Base-by-base conservation (phyloP, 2,329 filamentous ascomycete species). In the Calonectria multiphialidica region DNA sequence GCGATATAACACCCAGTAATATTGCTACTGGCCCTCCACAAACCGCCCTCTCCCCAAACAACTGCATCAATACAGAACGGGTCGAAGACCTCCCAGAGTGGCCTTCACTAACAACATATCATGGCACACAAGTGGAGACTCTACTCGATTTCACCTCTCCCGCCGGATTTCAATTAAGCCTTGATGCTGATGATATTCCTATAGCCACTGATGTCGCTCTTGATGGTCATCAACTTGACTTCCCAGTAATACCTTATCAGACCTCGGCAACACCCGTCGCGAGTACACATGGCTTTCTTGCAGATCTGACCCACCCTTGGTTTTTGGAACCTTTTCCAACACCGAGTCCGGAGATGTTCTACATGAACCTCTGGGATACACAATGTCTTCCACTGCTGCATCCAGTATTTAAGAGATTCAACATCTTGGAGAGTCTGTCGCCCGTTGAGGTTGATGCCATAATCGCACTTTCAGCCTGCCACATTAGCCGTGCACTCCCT, bases 331-430 rank as follows among this genome's bases (percentile, higher is more conserved):
- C 45, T 0, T 30, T 63, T 8, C 15, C 10, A 21, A 12, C 16
- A 5, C 12, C 8, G 12, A n/a, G 53, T 15, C 45, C 63, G n/a
- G 42, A 40, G 25, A 47, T 30, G 1, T 68, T 55, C 9, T 74
- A 75, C 63, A 44, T 66, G 12, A 55, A 70, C 21, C 33, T 65
- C 4, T 75, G 73, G 73, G 44, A 63, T 3, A 23, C 68, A 1
- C 45, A 70, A 18, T 73, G 71, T 18, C 42, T 74, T 2, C 71
- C 73, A 1, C 59, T 72, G 0, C 28, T 75, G 0, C 71, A 74
- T 23, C 49, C 66, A 1, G 55, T 53, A 6, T 72, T 75, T 18
- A 40, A 49, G 15, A 42, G 55, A 5, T 55, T 21, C 45, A 40
- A 8, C 6, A 44, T 21, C n/a, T 53, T n/a, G 21, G 49, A 18